phyloP scores from a whole-genome alignment of 169 alveolate genomes.

The Eimeria necatrix region DNA sequence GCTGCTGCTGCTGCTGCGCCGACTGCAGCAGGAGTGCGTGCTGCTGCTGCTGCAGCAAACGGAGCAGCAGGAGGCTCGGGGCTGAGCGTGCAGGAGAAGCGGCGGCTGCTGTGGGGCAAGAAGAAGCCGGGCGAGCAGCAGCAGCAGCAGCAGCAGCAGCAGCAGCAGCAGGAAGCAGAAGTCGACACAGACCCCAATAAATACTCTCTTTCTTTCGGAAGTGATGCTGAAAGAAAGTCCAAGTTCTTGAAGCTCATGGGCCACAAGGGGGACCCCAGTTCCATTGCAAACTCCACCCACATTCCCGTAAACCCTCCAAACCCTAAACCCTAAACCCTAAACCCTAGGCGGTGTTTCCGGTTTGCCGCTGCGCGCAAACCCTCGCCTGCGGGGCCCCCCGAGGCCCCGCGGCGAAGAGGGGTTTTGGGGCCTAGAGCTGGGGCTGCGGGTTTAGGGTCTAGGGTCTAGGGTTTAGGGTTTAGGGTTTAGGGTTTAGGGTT shows the following conservation, averaged over 20 bases:
- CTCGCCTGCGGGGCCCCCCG: no score
- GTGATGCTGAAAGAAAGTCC: slow-evolving; percentile 48
- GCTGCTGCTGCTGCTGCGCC: slow-evolving; percentile 7
- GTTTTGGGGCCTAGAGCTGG: no score
- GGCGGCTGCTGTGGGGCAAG: slow-evolving; percentile 61
- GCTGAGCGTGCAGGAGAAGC: slow-evolving; percentile 38
- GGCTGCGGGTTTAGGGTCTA: background rate
- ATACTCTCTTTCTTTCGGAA: slow-evolving; percentile 39
- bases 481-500: background rate
- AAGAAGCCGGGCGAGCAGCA: background rate
- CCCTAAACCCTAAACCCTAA: no score
- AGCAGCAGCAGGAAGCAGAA: slow-evolving; percentile 14
- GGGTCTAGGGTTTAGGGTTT: background rate
- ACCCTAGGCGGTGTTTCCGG: no score
- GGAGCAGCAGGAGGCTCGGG: slow-evolving; percentile 34
- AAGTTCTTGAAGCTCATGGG: slow-evolving; percentile 75
- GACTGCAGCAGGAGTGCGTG: no score
- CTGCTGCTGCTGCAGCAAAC: background rate
- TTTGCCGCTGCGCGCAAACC: no score
- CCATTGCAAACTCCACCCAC: background rate
- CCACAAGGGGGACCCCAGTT: slow-evolving; percentile 12
- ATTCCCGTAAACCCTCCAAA: no score
- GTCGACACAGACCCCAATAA: slow-evolving; percentile 53
- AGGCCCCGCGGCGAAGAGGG: no score
- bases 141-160: slow-evolving; percentile 23